Base-by-base conservation (phyloP, 192 early-diverging fungal species). In the Paraglomus occultum region DNA sequence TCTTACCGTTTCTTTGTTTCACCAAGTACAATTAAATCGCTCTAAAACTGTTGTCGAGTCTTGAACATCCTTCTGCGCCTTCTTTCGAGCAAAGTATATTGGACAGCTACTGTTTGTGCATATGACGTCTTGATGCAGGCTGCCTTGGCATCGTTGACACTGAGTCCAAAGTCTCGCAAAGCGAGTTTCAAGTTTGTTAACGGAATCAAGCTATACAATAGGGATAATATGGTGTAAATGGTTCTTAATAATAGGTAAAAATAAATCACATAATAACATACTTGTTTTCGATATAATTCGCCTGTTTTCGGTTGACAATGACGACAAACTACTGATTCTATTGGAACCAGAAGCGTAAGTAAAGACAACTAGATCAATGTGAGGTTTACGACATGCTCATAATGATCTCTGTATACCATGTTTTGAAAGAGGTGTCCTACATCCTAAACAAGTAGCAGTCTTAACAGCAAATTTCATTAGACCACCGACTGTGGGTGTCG, bases 51-150 rank as follows among this genome's bases (percentile, higher is more conserved):
- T 77, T 6, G 87, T 71, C 39, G 89, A 85, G 18, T 94, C 90
- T 39, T 90, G 82, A 71, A 94, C 82, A 58, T 99, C 96, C 76
- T 96, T 97, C 72, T 95, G 93, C 14, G 86, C 90, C 78, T 95
- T 97, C 64, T 94, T 95, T 62, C 97, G 7, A 48, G 12, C 12
- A 70, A 92, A 99, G 73, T 96, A 98, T 39, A 99, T 99, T 6
- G 97, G 95, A 76, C 97, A 99, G 77, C 97, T 95, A 75, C 88
- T 91, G 69, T 90, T 92, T 5, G 91, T 94, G 79, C 96, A 99
- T 60, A 99, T 84, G 11, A 99, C 93, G 68, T 97, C 95, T 71
- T 92, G 93, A 78, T 97, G 94, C 42, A 98, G 74, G 67, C 85
- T 91, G 39, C 94, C 95, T 76, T 97, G 95, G 72, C 96, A 99